Evolutionary conservation across 805 yeast species (phyloP).

Genomic region (Debaryomyces hansenii): DNA sequence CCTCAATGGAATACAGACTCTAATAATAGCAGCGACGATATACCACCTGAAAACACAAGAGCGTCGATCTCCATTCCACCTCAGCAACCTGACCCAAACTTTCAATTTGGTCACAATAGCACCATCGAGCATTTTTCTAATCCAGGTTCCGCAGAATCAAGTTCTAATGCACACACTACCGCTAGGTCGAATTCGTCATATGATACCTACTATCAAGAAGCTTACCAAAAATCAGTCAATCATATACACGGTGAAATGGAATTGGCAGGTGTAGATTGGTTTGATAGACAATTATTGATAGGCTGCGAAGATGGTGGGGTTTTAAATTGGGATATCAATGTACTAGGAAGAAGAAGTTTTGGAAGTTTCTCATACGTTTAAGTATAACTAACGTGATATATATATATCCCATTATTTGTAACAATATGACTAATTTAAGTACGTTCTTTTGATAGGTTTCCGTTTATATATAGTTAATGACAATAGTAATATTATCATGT

Average conservation of each 20-base stretch:
- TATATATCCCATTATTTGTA: background rate
- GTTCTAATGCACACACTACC: background rate
- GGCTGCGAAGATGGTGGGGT: slow-evolving; percentile 45
- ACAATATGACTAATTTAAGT: too few species aligned
- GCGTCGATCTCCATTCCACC: slow-evolving; percentile 2
- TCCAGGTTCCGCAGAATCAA: background rate
- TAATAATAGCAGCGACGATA: background rate
- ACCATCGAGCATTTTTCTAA: background rate
- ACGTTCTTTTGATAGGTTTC: too few species aligned
- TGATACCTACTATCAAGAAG: slow-evolving; percentile 19
- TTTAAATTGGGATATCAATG: slow-evolving; percentile 40
- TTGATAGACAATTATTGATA: slow-evolving; percentile 28
- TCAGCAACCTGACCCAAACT: background rate
- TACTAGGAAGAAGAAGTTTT: slow-evolving; percentile 36
- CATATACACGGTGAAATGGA: slow-evolving; percentile 46
- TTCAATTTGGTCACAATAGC: background rate
- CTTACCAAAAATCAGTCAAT: slow-evolving; percentile 30
- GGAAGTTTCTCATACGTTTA: slow-evolving; percentile 37
- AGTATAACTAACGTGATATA: background rate
- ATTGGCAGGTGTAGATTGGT: slow-evolving; percentile 41
- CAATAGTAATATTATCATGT: background rate
- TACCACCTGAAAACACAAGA: background rate
- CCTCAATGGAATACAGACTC: slow-evolving; percentile 19
- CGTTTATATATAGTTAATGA: background rate
- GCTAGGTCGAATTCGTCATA: slow-evolving; percentile 1